A percentile compares a stretch with the other conserved stretches of the same genome.
These are phyloP conservation scores for Ogataea glucozyma DNA, from an alignment of 805 yeast genomes.

Conservation along the genomic window DNA sequence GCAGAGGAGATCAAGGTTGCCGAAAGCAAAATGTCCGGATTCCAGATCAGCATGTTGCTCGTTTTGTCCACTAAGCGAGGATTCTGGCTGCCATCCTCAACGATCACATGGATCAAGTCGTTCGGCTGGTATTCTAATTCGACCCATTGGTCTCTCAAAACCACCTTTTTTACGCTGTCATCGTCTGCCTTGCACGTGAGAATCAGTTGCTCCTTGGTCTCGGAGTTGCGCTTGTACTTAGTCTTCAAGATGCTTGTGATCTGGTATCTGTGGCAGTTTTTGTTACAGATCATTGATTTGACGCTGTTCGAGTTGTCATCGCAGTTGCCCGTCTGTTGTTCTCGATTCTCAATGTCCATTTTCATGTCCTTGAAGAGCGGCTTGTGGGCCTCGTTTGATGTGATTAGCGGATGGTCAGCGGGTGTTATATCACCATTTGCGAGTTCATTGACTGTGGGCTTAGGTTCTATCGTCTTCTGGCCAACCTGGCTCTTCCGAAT, in stretches of 20 bases:
- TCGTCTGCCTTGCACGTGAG: slow-evolving; percentile 49
- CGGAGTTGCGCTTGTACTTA: slow-evolving; percentile 34
- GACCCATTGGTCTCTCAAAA: slow-evolving; percentile 64
- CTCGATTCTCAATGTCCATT: slow-evolving; percentile 17
- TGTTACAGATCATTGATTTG: slow-evolving; percentile 45
- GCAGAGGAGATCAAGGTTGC: slow-evolving; percentile 83
- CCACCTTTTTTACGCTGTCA: slow-evolving; percentile 39
- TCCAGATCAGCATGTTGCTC: slow-evolving; percentile 67
- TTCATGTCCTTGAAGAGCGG: slow-evolving; percentile 25
- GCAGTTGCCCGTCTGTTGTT: slow-evolving; percentile 10
- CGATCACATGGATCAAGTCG: slow-evolving; percentile 65
- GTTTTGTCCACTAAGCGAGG: slow-evolving; percentile 54
- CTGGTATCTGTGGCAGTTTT: slow-evolving; percentile 51
- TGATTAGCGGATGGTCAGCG: too few relatives aligned
- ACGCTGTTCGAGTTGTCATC: slow-evolving; percentile 32
- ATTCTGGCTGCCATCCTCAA: slow-evolving; percentile 32
- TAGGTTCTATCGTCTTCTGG: too few relatives aligned
- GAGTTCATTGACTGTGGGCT: too few relatives aligned
- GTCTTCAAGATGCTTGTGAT: slow-evolving; percentile 38
- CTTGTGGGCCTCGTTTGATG: background rate
- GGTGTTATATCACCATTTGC: too few relatives aligned
- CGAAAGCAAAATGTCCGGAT: slow-evolving; percentile 80
- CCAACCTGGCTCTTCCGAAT: slow-evolving; percentile 6
- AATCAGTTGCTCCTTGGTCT: slow-evolving; percentile 48
- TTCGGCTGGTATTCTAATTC: slow-evolving; percentile 46